Conservation (phyloP, 257 asterid species). For the Catharanthus roseus region DNA sequence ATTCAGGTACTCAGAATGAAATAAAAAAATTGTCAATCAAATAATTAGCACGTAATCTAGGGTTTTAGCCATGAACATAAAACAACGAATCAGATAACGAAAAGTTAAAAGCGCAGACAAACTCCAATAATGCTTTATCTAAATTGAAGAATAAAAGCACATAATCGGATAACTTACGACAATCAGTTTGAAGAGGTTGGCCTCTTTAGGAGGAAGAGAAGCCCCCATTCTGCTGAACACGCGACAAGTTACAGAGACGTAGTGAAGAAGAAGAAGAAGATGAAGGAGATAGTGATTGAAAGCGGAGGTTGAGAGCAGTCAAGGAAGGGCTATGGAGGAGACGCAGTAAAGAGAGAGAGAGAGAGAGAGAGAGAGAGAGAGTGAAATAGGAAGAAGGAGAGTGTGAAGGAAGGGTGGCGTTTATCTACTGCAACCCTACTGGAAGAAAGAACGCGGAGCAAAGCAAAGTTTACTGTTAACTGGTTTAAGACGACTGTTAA, state of each 20-base stretch:
- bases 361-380: conserved; percentile 12
- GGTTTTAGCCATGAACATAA: conserved; percentile 17
- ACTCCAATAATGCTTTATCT: neutral
- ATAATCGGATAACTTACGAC: conserved; percentile 60
- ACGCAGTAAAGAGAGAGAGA: conserved; percentile 13
- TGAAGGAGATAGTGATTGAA: conserved; percentile 17
- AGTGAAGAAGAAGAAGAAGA: conserved; percentile 16
- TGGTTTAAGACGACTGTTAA: neutral
- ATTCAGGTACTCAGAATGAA: neutral
- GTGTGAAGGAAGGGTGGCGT: conserved; percentile 71
- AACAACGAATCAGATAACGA: conserved; percentile 1
- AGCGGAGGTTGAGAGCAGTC: neutral
- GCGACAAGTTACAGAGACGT: conserved; percentile 10
- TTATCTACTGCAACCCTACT: conserved; percentile 90
- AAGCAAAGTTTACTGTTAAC: neutral
- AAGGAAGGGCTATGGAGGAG: conserved; percentile 6
- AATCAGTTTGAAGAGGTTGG: conserved; percentile 96
- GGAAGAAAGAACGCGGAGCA: conserved; percentile 16
- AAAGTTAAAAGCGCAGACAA: conserved; percentile 8
- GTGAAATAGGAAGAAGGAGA: too few relatives aligned
- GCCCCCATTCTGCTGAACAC: conserved; percentile 55
- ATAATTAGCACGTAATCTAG: conserved; percentile 11
- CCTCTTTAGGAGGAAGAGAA: conserved; percentile 96
- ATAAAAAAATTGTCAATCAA: neutral
- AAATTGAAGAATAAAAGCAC: conserved; percentile 12